These are phyloP conservation scores for Mycena crocata DNA, from an alignment of 768 basidiomycete genomes.

Conservation along the genomic window DNA sequence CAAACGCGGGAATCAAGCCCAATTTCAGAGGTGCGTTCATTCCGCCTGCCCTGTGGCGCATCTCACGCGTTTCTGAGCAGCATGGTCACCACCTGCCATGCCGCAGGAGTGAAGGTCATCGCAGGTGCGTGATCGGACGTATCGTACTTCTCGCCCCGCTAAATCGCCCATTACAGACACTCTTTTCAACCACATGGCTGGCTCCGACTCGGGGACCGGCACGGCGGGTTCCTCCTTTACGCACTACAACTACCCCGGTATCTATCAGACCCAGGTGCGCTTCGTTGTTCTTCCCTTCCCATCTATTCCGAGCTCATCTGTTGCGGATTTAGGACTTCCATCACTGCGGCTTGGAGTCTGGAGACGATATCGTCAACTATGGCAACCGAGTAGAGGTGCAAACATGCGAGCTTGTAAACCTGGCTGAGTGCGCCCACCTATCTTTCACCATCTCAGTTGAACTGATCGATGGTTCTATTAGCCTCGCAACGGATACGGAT, in stretches of 20 bases:
- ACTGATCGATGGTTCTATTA: slow-evolving; percentile 33
- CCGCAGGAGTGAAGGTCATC: slow-evolving; percentile 68
- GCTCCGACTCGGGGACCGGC: slow-evolving; percentile 59
- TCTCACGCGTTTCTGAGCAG: slow-evolving; percentile 27
- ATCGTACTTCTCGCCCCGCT: too few relatives aligned
- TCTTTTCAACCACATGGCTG: slow-evolving; percentile 77
- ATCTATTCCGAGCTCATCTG: background rate
- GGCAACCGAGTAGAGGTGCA: slow-evolving; percentile 65
- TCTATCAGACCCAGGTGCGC: slow-evolving; percentile 58
- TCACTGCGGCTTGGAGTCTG: slow-evolving; percentile 67
- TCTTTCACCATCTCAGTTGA: background rate
- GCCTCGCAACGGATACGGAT: slow-evolving; percentile 72
- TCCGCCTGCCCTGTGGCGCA: too few relatives aligned
- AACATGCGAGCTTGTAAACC: slow-evolving; percentile 62
- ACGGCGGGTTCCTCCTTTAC: slow-evolving; percentile 63
- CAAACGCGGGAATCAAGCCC: slow-evolving; percentile 69
- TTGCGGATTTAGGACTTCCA: slow-evolving; percentile 61
- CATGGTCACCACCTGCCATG: slow-evolving; percentile 64
- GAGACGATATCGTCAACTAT: slow-evolving; percentile 68
- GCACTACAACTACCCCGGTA: slow-evolving; percentile 64
- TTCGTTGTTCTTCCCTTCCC: slow-evolving; percentile 32
- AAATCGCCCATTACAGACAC: slow-evolving; percentile 56
- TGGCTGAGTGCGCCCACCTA: slow-evolving; percentile 60
- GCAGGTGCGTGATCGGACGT: slow-evolving; percentile 55
- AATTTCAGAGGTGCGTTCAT: slow-evolving; percentile 54